Percentiles rank a stretch among this genome's conserved stretches.
Conservation (phyloP, 768 basidiomycete genomes). For the Lactifluus rugatus region DNA sequence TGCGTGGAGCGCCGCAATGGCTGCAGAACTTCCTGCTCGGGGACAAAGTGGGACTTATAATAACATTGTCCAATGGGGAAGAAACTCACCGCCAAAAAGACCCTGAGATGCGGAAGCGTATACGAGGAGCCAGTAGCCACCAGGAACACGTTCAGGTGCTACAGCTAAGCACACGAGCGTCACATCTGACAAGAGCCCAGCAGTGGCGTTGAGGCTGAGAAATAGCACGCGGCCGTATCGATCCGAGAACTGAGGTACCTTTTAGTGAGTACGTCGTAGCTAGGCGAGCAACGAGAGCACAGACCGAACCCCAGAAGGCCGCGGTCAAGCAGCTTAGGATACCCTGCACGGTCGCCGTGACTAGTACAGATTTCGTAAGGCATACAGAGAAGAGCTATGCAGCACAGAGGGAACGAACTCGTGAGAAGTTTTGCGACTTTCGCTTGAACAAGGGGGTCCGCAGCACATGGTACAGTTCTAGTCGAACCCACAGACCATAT, state of each 20-base stretch:
- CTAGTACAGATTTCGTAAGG: conserved; percentile 28
- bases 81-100: conserved; percentile 51
- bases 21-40: conserved; percentile 35
- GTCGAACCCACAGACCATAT: not conserved
- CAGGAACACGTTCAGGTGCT: conserved; percentile 54
- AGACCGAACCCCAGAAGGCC: conserved; percentile 78
- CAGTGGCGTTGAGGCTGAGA: conserved; percentile 50
- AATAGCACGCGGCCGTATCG: conserved; percentile 59
- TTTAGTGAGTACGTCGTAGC: not conserved
- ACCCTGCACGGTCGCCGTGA: conserved; percentile 56
- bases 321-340: conserved; percentile 69
- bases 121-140: conserved; percentile 74
- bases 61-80: not conserved
- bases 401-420: conserved; percentile 32
- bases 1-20: conserved; percentile 45
- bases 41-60: not conserved
- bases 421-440: conserved; percentile 56
- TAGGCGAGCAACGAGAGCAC: conserved; percentile 22
- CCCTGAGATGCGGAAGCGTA: conserved; percentile 61
- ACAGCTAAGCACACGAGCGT: conserved; percentile 57
- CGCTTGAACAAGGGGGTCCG: conserved; percentile 68
- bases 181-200: conserved; percentile 52
- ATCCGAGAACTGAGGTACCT: conserved; percentile 54
- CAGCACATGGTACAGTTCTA: conserved; percentile 37
- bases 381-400: no score